Evolutionary conservation across 176 grass and related monocot species (phyloP), one percentile per base, ranked within the genome.

Genomic region (Ampelocalamus luodianensis): DNA sequence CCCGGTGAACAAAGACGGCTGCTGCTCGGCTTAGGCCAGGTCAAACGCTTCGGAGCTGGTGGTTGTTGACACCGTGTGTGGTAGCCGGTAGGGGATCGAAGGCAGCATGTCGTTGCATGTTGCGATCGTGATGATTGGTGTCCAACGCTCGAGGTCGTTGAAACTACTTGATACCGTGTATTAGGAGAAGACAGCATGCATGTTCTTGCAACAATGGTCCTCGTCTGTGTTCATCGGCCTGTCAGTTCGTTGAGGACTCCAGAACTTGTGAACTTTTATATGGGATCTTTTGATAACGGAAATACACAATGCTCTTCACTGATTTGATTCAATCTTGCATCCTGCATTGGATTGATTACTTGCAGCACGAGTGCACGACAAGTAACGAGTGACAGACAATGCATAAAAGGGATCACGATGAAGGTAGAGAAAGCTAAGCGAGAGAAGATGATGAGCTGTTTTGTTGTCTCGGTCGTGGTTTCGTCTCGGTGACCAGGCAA

Each of bases 21-120:
- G 91, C 85, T 93, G 88, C 81, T 93, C 91, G 74, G 49, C 80
- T 3, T 93, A 79, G 62, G 18, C 24, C 38, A 23, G 84, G 62
- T 87, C 72, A 78, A 71, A 64, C 68, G 20, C 63, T 37, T 16
- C 51, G 61, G 59, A 17, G 63, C 13, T 9, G 54, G 24, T 71
- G 68, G 39, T 74, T 4, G 51, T 2, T 24, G 22, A 38, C 23
- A 16, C 79, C 56, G 16, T 48, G 58, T 10, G 5, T 32, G 16
- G 45, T n/a, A n/a, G n/a, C n/a, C n/a, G n/a, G n/a, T n/a, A 38
- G 67, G 67, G 18, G 40, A 65, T 27, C 29, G 29, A 26, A 1
- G 16, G 27, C 71, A 64, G 36, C 70, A 72, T 46, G 76, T 60
- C 58, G 29, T 17, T 5, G 22, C 20, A 60, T 63, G 60, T 8